Percentiles rank a stretch among this genome's conserved stretches.
These are phyloP conservation scores for Lentinus polychrous DNA, from an alignment of 1,284 basidiomycete genomes.

Conservation along the genomic window DNA sequence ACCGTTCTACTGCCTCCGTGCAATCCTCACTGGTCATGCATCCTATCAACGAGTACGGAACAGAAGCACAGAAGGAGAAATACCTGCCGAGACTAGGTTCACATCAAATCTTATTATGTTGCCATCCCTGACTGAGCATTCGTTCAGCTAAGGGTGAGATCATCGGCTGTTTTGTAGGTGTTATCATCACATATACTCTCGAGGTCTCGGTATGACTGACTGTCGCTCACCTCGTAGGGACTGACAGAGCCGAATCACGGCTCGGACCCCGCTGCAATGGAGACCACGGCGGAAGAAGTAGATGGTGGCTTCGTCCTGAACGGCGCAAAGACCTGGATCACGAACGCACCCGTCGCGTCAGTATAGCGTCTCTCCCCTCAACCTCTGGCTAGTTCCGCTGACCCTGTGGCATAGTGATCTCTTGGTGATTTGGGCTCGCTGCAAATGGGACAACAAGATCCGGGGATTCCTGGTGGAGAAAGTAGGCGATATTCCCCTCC, in stretches of 20 bases:
- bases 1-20: constrained; percentile 92
- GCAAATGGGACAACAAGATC: constrained; percentile 90
- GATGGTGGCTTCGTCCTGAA: constrained; percentile 84
- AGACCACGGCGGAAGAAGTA: constrained; percentile 80
- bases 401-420: constrained; percentile 48
- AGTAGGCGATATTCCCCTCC: constrained; percentile 29
- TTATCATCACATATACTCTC: not conserved
- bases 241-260: constrained; percentile 97
- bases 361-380: constrained; percentile 25
- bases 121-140: not conserved
- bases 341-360: constrained; percentile 83
- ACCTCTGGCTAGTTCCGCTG: constrained; percentile 4
- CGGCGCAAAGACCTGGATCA: constrained; percentile 97
- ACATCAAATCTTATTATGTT: constrained; percentile 9
- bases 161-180: constrained; percentile 85
- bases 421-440: constrained; percentile 92
- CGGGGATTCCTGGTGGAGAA: constrained; percentile 93
- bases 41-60: constrained; percentile 91
- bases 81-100: constrained; percentile 80
- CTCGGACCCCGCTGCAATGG: constrained; percentile 91
- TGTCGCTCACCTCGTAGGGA: constrained; percentile 44
- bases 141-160: constrained; percentile 75
- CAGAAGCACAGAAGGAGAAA: constrained; percentile 85
- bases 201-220: not conserved
- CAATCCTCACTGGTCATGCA: constrained; percentile 99